Evolutionary conservation across 108 stramenopile genomes (phyloP), one percentile per base, ranked within the genome.

Genomic region (Mediolabrus comicus): DNA sequence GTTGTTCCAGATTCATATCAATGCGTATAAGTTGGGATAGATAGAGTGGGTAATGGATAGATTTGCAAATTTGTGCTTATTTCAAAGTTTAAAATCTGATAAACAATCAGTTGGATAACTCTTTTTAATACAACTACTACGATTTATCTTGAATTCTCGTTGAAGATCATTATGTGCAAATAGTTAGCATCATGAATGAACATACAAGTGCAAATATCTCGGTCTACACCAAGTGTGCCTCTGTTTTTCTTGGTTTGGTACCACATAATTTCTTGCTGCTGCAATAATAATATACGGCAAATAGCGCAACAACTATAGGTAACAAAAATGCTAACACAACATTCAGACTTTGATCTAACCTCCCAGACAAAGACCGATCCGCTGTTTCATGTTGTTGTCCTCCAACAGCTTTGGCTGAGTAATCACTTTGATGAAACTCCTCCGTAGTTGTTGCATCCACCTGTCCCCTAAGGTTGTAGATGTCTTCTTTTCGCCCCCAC

Each of bases 1-100:
- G 81, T 92, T 56, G 61, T 66, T 26, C 88, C 89, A 13, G 92
- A 94, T 35, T 78, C 73, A 25, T 92, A 92, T 71, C 79, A 84
- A 81, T 88, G 87, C 69, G 83, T 73, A 17, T 87, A 76, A 72
- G 11, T 64, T 72, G 35, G 36, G 32, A 32, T 19, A 56, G 55
- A 56, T 3, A 41, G 53, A 41, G 17, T 14, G 17, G 32, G 19
- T 13, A 54, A 63, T 27, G 26, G 25, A 43, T 32, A 33, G 26
- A 26, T 33, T 32, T 56, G 0, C 32, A n/a, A 56, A n/a, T 52
- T 52, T 52, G 12, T 29, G n/a, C 31, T 14, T 29, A 56, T 56
- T n/a, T 28, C 31, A n/a, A 33, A 19, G 55, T 33, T n/a, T 19
- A 27, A 56, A 56, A 8, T 56, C 31, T 32, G 55, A 33, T 14